Percentiles rank a stretch among this genome's conserved stretches.
These are phyloP conservation scores for Penicillium griseofulvum DNA, from an alignment of 2,329 filamentous ascomycete species.

Conservation along the genomic window DNA sequence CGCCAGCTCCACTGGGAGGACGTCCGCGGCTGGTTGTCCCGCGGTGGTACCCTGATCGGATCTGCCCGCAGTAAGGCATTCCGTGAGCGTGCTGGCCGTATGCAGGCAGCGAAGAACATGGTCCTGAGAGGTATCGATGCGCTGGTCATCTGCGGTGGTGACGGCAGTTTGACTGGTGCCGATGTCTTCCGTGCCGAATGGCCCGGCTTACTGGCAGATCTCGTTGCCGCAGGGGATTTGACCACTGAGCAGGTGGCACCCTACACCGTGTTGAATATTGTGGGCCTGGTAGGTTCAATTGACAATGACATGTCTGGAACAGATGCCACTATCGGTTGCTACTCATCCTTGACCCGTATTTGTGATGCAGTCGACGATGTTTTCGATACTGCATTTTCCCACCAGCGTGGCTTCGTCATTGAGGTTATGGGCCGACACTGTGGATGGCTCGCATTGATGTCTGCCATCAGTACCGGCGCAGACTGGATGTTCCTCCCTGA, in stretches of 20 bases:
- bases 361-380: slow-evolving; percentile 94
- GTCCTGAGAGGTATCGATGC: slow-evolving; percentile 90
- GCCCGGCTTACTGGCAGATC: slow-evolving; percentile 81
- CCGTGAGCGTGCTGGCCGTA: slow-evolving; percentile 79
- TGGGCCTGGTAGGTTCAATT: slow-evolving; percentile 93
- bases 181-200: slow-evolving; percentile 92
- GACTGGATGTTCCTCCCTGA: slow-evolving; percentile 98
- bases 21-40: slow-evolving; percentile 88
- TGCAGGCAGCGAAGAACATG: slow-evolving; percentile 91
- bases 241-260: slow-evolving; percentile 68
- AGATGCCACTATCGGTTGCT: slow-evolving; percentile 95
- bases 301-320: slow-evolving; percentile 98
- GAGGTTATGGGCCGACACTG: slow-evolving; percentile 99
- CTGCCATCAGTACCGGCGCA: slow-evolving; percentile 88
- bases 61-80: slow-evolving; percentile 92
- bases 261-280: slow-evolving; percentile 88
- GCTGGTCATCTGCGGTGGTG: slow-evolving; percentile 93
- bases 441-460: slow-evolving; percentile 95
- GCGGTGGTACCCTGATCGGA: slow-evolving; percentile 93
- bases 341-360: slow-evolving; percentile 87
- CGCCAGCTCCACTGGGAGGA: slow-evolving; percentile 86
- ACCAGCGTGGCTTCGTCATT: slow-evolving; percentile 94
- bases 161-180: slow-evolving; percentile 92
- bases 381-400: slow-evolving; percentile 90
- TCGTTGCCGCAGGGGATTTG: slow-evolving; percentile 72